Evolutionary conservation across 257 asterid species (phyloP), one percentile per base, ranked within the genome.

Genomic region (Thymus mandschuricus): DNA sequence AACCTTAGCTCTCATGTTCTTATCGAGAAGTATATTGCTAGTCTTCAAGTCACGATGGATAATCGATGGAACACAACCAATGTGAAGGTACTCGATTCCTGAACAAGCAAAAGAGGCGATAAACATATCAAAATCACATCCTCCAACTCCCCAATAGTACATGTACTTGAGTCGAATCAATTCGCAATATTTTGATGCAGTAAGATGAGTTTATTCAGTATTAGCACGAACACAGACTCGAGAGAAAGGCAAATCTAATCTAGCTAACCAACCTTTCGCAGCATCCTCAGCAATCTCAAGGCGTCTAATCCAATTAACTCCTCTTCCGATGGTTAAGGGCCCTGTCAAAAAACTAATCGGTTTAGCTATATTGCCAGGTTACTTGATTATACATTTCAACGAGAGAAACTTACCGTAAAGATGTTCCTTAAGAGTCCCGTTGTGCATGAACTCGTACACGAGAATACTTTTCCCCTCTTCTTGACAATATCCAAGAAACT

Each of bases 41-140:
- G 98, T 89, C 75, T 95, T 95, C 69, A 95, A 72, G 82, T 95
- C 99, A 80, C 99, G 76, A 76, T 95, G 99, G 81, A 95, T 95
- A 71, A 95, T 88, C 11, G 96, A 81, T n/a, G 99, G 98, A 70
- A 86, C 91, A 67, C 98, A 95, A 67, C 99, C 99, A 51, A 92
- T 95, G 80, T 95, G 99, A 34, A 95, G 98, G 76, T 95, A 95
- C 84, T 95, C 99, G 6, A 95, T 95, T 70, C 99, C 99, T 95
- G 90, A 81, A 81, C 61, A 74, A 74, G 50, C 74, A 77, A 27
- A 77, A 27, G 15, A 56, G 12, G 51, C 27, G 29, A 54, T 41
- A 54, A 71, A 30, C 80, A 64, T 27, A 33, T 34, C 34, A 43
- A 33, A 27, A 49, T 56, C 75, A 51, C 60, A 44, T 66, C 15